Evolutionary conservation across 139 green algal species (phyloP).

Genomic region (Picochlorum sp.): DNA sequence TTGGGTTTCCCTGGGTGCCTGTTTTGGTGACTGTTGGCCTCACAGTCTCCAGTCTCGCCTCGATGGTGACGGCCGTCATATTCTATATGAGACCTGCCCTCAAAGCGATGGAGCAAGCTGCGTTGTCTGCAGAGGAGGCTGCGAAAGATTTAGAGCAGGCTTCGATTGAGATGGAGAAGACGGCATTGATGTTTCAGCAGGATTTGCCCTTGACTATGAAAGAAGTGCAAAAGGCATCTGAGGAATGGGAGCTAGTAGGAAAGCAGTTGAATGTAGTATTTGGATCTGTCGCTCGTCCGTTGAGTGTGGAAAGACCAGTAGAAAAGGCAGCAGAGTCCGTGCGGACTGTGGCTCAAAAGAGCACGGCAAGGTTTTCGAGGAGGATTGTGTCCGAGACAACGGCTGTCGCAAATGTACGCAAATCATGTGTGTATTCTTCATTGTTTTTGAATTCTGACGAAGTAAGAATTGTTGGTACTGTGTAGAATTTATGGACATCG

Average conservation of each 20-base stretch:
- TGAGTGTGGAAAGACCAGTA: not conserved
- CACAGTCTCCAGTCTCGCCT: constrained; percentile 12
- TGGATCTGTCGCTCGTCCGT: constrained; percentile 1
- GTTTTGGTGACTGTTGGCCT: constrained; percentile 14
- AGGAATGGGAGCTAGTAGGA: constrained; percentile 30
- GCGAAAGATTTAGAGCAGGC: constrained; percentile 17
- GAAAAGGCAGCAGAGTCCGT: not conserved
- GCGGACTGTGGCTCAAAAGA: not conserved
- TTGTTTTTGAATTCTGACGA: too few species aligned
- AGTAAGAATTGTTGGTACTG: not conserved
- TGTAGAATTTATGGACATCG: not conserved
- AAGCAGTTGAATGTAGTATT: constrained; percentile 28
- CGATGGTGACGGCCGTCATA: constrained; percentile 14
- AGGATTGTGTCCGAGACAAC: constrained; percentile 6
- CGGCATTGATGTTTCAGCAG: constrained; percentile 21
- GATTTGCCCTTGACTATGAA: constrained; percentile 28
- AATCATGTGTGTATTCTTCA: not conserved
- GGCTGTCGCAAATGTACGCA: constrained; percentile 3
- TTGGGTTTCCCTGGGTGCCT: constrained; percentile 13
- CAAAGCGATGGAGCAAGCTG: constrained; percentile 16
- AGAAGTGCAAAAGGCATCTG: constrained; percentile 25
- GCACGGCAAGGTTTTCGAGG: not conserved
- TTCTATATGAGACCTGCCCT: constrained; percentile 28
- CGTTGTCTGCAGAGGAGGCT: constrained; percentile 15
- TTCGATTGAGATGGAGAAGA: constrained; percentile 25